phyloP scores from a whole-genome alignment of 176 grass and related monocot genomes.

The Zoysia japonica region DNA sequence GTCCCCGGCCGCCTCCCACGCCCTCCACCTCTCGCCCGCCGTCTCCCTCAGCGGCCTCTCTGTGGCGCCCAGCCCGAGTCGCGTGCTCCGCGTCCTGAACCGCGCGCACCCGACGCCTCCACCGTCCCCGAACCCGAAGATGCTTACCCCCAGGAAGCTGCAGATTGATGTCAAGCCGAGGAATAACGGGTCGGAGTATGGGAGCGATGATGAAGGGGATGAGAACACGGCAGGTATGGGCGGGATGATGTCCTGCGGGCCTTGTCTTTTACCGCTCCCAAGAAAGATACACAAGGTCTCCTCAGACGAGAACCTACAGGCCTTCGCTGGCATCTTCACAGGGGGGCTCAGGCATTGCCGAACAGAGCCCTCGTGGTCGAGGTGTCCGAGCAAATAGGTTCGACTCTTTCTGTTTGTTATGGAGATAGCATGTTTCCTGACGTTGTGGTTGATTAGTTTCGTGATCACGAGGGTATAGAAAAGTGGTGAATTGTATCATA shows the following conservation, averaged over 20 bases:
- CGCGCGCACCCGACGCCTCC: conserved; percentile 36
- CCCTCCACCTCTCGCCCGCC: conserved; percentile 63
- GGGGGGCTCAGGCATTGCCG: conserved; percentile 35
- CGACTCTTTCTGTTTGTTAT: conserved; percentile 33
- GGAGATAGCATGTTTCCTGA: conserved; percentile 30
- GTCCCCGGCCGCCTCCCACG: conserved; percentile 47
- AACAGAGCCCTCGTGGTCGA: conserved; percentile 29
- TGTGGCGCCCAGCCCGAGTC: conserved; percentile 42
- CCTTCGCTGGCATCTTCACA: conserved; percentile 45
- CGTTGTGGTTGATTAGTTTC: conserved; percentile 6
- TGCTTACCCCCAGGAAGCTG: conserved; percentile 49
- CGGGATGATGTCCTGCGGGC: conserved; percentile 63
- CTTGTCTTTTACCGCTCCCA: conserved; percentile 62
- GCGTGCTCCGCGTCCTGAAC: conserved; percentile 58
- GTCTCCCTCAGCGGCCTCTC: conserved; percentile 66
- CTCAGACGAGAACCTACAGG: conserved; percentile 62
- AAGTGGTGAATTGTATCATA: conserved; percentile 25
- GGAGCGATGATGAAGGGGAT: conserved; percentile 41
- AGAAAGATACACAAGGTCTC: conserved; percentile 67
- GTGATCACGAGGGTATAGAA: conserved; percentile 15
- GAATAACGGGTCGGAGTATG: conserved; percentile 19
- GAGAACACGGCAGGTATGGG: conserved; percentile 38
- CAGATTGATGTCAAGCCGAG: conserved; percentile 31
- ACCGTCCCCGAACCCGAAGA: conserved; percentile 37
- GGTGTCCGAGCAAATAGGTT: conserved; percentile 41